Evolutionary conservation across 768 basidiomycete species (phyloP), one percentile per base, ranked within the genome.

Genomic region (Calocybe indica): DNA sequence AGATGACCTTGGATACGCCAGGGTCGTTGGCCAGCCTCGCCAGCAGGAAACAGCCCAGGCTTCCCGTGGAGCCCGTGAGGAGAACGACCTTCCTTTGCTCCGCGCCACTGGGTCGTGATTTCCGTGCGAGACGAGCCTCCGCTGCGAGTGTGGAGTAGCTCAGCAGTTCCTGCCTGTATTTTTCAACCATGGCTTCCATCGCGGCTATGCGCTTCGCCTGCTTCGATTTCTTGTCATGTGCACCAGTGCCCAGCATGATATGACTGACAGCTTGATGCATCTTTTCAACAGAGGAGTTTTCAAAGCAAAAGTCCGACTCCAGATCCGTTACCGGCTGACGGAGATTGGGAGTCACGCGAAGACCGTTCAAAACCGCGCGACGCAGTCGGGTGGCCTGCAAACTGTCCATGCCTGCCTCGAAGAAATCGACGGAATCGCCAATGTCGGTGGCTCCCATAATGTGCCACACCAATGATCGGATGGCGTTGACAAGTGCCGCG

Each of bases 391-490:
- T 64, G 8, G 69, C 68, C 39, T 71, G 70, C 30, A 71, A 45
- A 45, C 68, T 69, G 48, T 71, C 69, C 69, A 72, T 67, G 1
- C 70, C 70, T 1, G 55, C 57, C 54, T 71, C 69, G 47, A 72
- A 71, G 45, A 72, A 67, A 49, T 70, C 69, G 11, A 55, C 44
- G 9, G 46, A 38, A 40, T 58, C 54, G 37, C 65, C 59, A 5
- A 59, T 52, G 6, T 57, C 55, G 10, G 55, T 40, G 10, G 50
- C 49, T 1, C 53, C 54, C 28, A 55, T 52, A 29, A 62, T 52
- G 11, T 43, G 46, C 5, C 50, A 48, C 35, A 68, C 63, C 6
- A 62, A 55, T 15, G 43, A 44, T 15, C 55, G 60, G 28, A 62
- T 52, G 7, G 54, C 48, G 8, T 54, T 42, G 7, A 56, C 50